Conservation (phyloP, 768 basidiomycete genomes). For the Pleurotus pulmonarius region DNA sequence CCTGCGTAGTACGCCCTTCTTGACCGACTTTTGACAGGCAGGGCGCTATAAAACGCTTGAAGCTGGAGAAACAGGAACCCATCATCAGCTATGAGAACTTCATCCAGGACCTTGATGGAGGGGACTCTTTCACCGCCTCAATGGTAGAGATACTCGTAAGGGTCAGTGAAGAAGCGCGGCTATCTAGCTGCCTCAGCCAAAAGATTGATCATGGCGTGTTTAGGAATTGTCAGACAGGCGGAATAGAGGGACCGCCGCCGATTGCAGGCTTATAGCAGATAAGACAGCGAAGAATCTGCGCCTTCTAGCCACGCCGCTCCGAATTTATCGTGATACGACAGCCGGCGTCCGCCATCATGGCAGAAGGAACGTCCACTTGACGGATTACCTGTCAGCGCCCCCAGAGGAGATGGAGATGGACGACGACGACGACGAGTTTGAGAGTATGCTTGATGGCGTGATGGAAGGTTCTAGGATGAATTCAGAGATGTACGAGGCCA, state of each 20-base stretch:
- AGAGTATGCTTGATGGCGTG: conserved; percentile 36
- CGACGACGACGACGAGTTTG: conserved; percentile 67
- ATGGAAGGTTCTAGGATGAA: conserved; percentile 57
- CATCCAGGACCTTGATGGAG: conserved; percentile 71
- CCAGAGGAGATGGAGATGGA: conserved; percentile 57
- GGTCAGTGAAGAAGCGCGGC: conserved; percentile 36
- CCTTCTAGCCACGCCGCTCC: conserved; percentile 47
- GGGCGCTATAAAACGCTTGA: conserved; percentile 67
- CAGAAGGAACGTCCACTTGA: conserved; percentile 37
- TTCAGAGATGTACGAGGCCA: conserved; percentile 64
- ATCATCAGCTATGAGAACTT: conserved; percentile 71
- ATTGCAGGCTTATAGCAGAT: conserved; percentile 64
- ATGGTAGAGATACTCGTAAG: conserved; percentile 76
- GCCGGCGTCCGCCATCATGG: conserved; percentile 28
- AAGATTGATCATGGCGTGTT: conserved; percentile 6
- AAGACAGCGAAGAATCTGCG: conserved; percentile 63
- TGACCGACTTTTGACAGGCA: conserved; percentile 35
- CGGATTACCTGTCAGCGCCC: conserved; percentile 50
- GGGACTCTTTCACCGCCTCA: conserved; percentile 77
- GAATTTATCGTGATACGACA: conserved; percentile 45
- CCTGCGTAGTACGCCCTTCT: neutral
- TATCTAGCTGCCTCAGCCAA: neutral
- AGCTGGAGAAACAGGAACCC: conserved; percentile 61
- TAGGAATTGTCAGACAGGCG: conserved; percentile 79
- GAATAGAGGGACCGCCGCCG: conserved; percentile 44